These are phyloP conservation scores for Capsicum baccatum DNA, from an alignment of 257 asterid species.

Conservation along the genomic window DNA sequence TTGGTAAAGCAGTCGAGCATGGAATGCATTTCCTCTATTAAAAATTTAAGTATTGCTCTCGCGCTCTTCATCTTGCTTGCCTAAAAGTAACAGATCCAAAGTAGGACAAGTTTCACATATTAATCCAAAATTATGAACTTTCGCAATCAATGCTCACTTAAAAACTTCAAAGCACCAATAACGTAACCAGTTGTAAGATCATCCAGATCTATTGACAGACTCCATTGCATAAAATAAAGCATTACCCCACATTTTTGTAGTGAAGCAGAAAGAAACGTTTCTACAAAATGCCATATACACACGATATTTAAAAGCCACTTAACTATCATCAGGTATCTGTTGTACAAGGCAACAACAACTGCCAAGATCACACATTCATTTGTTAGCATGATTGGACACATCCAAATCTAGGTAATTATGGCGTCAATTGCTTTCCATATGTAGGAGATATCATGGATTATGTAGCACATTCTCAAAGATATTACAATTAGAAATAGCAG, in stretches of 20 bases:
- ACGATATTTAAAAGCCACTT: background rate
- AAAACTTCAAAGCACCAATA: background rate
- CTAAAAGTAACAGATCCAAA: background rate
- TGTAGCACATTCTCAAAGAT: no score
- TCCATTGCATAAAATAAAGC: background rate
- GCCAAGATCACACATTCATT: background rate
- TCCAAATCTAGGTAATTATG: no score
- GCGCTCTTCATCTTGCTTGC: background rate
- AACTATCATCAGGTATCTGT: background rate
- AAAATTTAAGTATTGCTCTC: background rate
- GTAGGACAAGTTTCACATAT: background rate
- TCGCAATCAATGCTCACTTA: background rate
- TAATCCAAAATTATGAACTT: background rate
- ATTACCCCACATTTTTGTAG: background rate
- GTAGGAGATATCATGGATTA: no score
- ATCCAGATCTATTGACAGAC: background rate
- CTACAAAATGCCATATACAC: background rate
- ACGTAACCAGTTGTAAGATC: background rate
- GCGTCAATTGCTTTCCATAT: no score
- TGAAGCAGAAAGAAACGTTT: background rate
- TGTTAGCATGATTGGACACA: no score
- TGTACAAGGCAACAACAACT: slow-evolving; percentile 10
- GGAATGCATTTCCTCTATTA: background rate
- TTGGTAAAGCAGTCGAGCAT: background rate
- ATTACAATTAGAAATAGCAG: no score